Evolutionary conservation across 331 rosid genomes (phyloP).

Genomic region (Quercus lobata): DNA sequence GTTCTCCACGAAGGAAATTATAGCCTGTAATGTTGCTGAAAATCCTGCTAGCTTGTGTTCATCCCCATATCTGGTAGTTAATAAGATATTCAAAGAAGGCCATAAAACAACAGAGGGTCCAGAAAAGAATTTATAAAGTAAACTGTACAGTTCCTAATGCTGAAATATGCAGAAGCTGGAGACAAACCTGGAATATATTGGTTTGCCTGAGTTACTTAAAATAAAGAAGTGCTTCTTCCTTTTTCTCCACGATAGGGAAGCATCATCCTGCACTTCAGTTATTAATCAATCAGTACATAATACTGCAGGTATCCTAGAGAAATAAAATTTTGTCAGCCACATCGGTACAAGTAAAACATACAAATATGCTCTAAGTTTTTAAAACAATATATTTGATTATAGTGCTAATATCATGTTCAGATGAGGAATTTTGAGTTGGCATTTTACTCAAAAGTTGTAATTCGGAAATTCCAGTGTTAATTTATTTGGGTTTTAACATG

Average conservation of each 20-base stretch:
- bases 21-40: slow-evolving; percentile 96
- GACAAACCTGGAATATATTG: slow-evolving; percentile 85
- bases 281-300: slow-evolving; percentile 38
- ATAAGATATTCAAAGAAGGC: slow-evolving; percentile 16
- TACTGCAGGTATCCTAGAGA: slow-evolving; percentile 24
- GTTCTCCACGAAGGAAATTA: slow-evolving; percentile 88
- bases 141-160: slow-evolving; percentile 6
- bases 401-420: no score
- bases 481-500: no score
- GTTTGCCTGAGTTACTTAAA: slow-evolving; percentile 89
- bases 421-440: no score
- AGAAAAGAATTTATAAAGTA: not conserved
- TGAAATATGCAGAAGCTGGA: not conserved
- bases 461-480: no score
- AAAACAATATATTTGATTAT: not conserved
- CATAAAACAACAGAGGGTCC: slow-evolving; percentile 4
- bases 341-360: not conserved
- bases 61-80: slow-evolving; percentile 68
- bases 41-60: slow-evolving; percentile 97
- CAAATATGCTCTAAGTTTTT: not conserved
- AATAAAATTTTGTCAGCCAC: not conserved
- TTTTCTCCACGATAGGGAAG: slow-evolving; percentile 92
- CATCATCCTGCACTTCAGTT: slow-evolving; percentile 89
- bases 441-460: no score
- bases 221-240: slow-evolving; percentile 91